Base-by-base conservation (phyloP, 148 eudicot genomes). In the Arctostaphylos glauca region DNA sequence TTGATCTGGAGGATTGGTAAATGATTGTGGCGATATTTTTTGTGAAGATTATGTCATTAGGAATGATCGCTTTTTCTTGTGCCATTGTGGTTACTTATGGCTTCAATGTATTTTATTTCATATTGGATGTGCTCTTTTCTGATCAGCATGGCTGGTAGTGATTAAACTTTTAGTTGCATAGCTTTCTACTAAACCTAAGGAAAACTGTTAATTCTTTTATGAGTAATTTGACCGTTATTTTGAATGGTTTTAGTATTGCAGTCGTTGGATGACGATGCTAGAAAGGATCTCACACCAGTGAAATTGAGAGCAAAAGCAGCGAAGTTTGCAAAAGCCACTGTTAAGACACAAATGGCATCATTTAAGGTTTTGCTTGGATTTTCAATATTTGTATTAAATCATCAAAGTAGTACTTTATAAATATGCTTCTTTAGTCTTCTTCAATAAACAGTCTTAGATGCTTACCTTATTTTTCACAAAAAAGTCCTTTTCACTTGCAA, bases 271-370 rank as follows among this genome's bases (percentile, higher is more conserved):
- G 89, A 93, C 67, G 93, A 96, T 84, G 86, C 94, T 82, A 92
- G 99, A 84, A 93, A 92, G 86, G 94, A 91, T 85, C 94, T 96
- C 70, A 96, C 99, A 50, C 93, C 99, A 64, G 9, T 94, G 74
- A 94, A 96, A 87, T 87, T 96, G 89, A 92, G 99, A 90, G 89
- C 92, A 72, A 96, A 90, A 85, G 99, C 99, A 14, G 97, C 98
- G 16, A 94, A 96, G 86, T 96, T 94, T 89, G 98, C 98, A 21
- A 96, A 90, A 89, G 89, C 92, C 46, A 96, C 99, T 55, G 93
- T 96, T 59, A 93, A 96, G 92, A 88, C 83, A 74, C 99, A 96
- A 81, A 92, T 96, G 98, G 90, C 92, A 74, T 92, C 99, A 73
- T 96, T 96, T 82, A 96, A 96, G 95, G 95, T 92, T 55, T 58